Base-by-base conservation (phyloP, 495 filamentous ascomycete species). In the Neurospora sp. region DNA sequence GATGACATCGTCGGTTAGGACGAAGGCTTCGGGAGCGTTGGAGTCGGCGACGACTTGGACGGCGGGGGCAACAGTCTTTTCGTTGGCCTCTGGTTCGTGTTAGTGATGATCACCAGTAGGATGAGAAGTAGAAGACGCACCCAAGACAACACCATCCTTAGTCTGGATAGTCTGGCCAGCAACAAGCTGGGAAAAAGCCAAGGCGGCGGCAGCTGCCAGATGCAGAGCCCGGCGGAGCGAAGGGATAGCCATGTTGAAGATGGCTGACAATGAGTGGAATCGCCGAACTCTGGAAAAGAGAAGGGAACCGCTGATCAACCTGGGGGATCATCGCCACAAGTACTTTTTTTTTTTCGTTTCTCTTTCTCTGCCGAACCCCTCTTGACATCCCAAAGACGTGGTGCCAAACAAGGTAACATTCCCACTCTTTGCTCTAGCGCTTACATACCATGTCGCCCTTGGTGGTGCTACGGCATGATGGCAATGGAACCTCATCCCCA, bases 41-140 rank as follows among this genome's bases (percentile, higher is more conserved):
- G 18, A 44, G 35, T 68, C 35, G 7, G 7, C 35, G 0, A 70
- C 45, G n/a, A 16, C 39, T 38, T 59, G 39, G 8, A 70, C 73
- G 6, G 75, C 75, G 0, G 75, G 73, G 37, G 73, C 73, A 3
- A 76, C 72, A 18, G 72, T 75, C 44, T 47, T 39, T 39, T 74
- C 53, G 40, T 73, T 70, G 61, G 73, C 75, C 38, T 61, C 73
- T 76, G 22, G 0, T 61, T 31, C 16, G 22, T 61, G 53, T 61
- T 16, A 61, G 53, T 61, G 5, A 8, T 16, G 0, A 1, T 3
- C 53, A 61, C 12, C 22, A 6, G 22, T 0, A 61, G 53, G 5
- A 8, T 14, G 22, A 61, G 12, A 16, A 0, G 22, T 22, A 9
- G 9, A 53, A 31, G 22, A 61, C 53, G 53, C 20, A 61, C 53